These are phyloP conservation scores for Leccinum truebloodii DNA, from an alignment of 768 basidiomycete genomes.

Conservation along the genomic window DNA sequence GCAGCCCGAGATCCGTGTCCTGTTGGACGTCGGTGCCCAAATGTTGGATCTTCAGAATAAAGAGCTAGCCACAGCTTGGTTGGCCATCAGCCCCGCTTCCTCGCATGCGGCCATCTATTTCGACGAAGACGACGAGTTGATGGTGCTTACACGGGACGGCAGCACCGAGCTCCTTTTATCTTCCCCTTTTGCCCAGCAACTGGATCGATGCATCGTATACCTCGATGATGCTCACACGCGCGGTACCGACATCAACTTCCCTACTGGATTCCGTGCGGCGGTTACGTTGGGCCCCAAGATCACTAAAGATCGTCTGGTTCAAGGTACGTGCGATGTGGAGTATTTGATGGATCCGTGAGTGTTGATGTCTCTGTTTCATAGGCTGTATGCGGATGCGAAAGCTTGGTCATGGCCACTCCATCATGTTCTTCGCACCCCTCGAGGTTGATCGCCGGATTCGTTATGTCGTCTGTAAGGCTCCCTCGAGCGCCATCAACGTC, in stretches of 20 bases:
- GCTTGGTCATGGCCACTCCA: background rate
- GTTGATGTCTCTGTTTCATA: background rate
- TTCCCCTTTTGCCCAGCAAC: constrained; percentile 35
- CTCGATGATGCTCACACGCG: constrained; percentile 43
- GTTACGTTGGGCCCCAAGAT: constrained; percentile 41
- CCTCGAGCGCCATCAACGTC: background rate
- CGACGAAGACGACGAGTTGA: constrained; percentile 36
- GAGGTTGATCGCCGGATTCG: background rate
- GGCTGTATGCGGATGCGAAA: background rate
- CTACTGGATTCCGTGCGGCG: constrained; percentile 34
- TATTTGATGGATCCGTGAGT: background rate
- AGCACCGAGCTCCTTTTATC: constrained; percentile 28
- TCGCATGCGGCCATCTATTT: constrained; percentile 35
- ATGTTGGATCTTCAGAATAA: constrained; percentile 51
- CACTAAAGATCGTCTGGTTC: constrained; percentile 38
- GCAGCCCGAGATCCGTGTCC: constrained; percentile 41
- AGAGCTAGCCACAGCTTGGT: constrained; percentile 44
- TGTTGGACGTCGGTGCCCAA: constrained; percentile 59
- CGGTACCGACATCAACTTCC: constrained; percentile 41
- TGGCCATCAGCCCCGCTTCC: constrained; percentile 21
- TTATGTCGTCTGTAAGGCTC: background rate
- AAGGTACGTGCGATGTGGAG: constrained; percentile 26
- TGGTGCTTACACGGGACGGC: constrained; percentile 34
- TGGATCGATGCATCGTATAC: constrained; percentile 38
- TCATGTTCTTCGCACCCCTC: background rate